Percentiles rank a stretch among this genome's conserved stretches.
Evolutionary conservation across 1,139 yeast genomes (phyloP).

Genomic region (Scheffersomyces illinoinensis): DNA sequence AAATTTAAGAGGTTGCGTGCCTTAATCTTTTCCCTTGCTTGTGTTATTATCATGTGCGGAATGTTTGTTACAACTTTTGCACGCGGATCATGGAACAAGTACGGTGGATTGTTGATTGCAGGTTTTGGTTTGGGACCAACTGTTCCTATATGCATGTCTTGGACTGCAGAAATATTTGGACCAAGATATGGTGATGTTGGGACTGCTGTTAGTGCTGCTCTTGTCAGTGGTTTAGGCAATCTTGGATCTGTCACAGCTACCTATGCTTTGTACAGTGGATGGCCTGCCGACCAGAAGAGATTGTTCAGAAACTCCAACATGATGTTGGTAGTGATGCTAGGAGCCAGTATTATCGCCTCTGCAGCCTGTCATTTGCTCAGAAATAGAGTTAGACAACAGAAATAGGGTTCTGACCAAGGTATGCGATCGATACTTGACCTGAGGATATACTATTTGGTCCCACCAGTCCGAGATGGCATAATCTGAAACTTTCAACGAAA

Average conservation of each 20-base stretch:
- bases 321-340: slow-evolving; percentile 80
- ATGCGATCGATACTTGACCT: background rate
- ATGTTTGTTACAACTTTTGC: slow-evolving; percentile 78
- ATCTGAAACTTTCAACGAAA: background rate
- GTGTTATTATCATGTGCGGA: slow-evolving; percentile 70
- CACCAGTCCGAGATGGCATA: background rate
- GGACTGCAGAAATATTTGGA: slow-evolving; percentile 78
- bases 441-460: background rate
- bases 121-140: slow-evolving; percentile 92
- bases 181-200: slow-evolving; percentile 81
- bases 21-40: slow-evolving; percentile 59
- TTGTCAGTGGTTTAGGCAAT: slow-evolving; percentile 84
- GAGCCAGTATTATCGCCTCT: slow-evolving; percentile 60
- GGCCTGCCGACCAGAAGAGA: slow-evolving; percentile 75
- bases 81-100: slow-evolving; percentile 68
- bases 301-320: slow-evolving; percentile 71
- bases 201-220: slow-evolving; percentile 77
- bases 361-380: slow-evolving; percentile 35
- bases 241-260: slow-evolving; percentile 84
- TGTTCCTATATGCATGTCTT: slow-evolving; percentile 85
- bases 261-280: slow-evolving; percentile 80
- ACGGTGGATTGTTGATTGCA: slow-evolving; percentile 76
- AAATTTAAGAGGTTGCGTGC: slow-evolving; percentile 59
- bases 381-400: slow-evolving; percentile 16
- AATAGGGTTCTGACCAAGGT: background rate